These are phyloP conservation scores for Cajanus cajan DNA, from an alignment of 306 rosid genomes.

Conservation along the genomic window DNA sequence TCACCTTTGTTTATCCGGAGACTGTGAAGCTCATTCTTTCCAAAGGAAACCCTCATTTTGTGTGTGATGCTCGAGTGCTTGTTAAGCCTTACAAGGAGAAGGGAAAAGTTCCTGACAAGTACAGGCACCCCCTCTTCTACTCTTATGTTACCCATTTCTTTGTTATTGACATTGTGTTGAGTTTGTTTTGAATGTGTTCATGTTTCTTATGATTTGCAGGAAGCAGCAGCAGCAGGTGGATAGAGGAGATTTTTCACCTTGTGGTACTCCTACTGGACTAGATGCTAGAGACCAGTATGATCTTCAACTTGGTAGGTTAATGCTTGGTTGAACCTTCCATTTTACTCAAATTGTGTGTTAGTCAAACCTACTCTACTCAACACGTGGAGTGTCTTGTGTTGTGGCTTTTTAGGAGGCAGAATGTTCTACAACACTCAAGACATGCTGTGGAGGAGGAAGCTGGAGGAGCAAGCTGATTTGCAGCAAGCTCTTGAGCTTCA, in stretches of 20 bases:
- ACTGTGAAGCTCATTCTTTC: conserved; percentile 91
- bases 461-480: conserved; percentile 89
- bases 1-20: conserved; percentile 86
- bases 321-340: neutral
- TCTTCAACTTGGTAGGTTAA: conserved; percentile 74
- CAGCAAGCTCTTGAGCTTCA: conserved; percentile 91
- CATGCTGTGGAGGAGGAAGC: conserved; percentile 84
- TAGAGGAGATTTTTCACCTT: conserved; percentile 86
- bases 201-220: conserved; percentile 47
- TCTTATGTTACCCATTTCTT: neutral
- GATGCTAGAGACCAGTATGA: conserved; percentile 81
- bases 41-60: conserved; percentile 97
- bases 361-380: neutral
- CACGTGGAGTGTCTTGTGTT: neutral
- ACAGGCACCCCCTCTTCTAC: conserved; percentile 52
- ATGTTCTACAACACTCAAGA: conserved; percentile 85
- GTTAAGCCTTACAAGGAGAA: conserved; percentile 99
- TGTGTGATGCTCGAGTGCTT: conserved; percentile 95
- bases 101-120: conserved; percentile 97
- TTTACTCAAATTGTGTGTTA: neutral
- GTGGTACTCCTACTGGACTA: conserved; percentile 88
- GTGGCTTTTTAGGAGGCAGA: conserved; percentile 53
- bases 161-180: neutral
- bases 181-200: conserved; percentile 14
- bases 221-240: conserved; percentile 77